Conservation (phyloP, 2,329 filamentous ascomycete genomes). For the Nothopassalora personata region DNA sequence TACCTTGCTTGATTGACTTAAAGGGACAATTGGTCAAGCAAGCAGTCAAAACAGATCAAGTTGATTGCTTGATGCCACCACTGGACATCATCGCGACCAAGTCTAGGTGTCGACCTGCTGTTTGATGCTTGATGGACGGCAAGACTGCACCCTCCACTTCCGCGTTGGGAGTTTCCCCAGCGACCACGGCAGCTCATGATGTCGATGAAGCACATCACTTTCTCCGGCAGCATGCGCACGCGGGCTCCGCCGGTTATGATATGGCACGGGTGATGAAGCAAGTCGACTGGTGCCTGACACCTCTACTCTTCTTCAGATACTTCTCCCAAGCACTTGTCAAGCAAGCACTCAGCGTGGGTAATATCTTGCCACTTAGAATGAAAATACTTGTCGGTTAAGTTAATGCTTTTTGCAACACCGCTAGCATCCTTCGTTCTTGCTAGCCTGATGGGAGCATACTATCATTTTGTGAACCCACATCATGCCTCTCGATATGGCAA, state of each 20-base stretch:
- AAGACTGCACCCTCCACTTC: neutral
- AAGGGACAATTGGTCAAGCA: too few relatives aligned
- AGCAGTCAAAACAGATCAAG: too few relatives aligned
- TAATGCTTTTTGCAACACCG: slow-evolving; percentile 14
- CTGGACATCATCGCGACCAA: too few relatives aligned
- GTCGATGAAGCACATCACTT: slow-evolving; percentile 3
- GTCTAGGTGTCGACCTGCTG: neutral
- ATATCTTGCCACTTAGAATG: neutral
- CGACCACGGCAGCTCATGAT: neutral
- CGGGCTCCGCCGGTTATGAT: neutral
- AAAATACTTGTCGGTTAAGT: slow-evolving; percentile 32
- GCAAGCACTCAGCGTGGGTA: slow-evolving; percentile 55
- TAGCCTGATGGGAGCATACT: neutral
- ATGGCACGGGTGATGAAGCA: slow-evolving; percentile 35
- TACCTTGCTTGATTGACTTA: too few relatives aligned
- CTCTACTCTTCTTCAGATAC: slow-evolving; percentile 58
- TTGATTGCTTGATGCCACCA: too few relatives aligned
- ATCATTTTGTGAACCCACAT: neutral
- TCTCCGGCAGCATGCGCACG: neutral
- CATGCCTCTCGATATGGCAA: neutral
- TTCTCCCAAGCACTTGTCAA: slow-evolving; percentile 62
- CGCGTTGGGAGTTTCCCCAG: neutral
- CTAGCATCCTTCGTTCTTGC: neutral
- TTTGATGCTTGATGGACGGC: neutral
- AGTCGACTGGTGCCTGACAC: slow-evolving; percentile 56